Evolutionary conservation across 805 yeast species (phyloP), one percentile per base, ranked within the genome.

Genomic region (Ogataea corticis): DNA sequence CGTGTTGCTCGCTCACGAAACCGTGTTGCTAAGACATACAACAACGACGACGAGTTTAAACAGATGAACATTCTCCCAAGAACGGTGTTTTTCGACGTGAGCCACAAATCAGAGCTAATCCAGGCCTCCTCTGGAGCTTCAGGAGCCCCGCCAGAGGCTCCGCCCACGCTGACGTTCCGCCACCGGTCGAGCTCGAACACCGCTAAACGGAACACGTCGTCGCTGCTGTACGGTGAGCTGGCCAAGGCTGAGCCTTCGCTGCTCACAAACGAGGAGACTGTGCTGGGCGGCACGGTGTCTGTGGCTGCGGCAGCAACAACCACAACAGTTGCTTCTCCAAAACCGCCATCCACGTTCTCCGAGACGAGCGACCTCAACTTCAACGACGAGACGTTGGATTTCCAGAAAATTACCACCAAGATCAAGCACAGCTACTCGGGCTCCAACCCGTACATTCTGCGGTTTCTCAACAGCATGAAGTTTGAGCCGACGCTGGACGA

Each of bases 341-440:
- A 44, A 30, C 48, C 45, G 9, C 30, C 49, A 2, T 47, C 52
- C 3, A 18, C 49, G n/a, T 52, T 49, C 45, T 54, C 62, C 4
- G 55, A 55, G 30, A 27, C 49, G 25, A 53, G 55, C 27, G 56
- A 46, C 32, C 46, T 55, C 32, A 52, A 54, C 40, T 50, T 57
- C 38, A 45, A 50, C 42, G 63, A 63, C 29, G 67, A 64, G 28
- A 55, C 62, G 4, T 10, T 53, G 21, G 51, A 55, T 19, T 46
- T 40, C 21, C 61, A 63, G 39, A 55, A 43, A 16, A 40, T 65
- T 6, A 50, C 56, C 3, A 62, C 68, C 5, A 54, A 44, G 7
- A 55, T 66, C 13, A 55, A 54, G 32, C 82, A 79, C 55, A 83
- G 84, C 55, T 89, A 88, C 59, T 72, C 69, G 2, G 96, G 96